A percentile compares a stretch with the other conserved stretches of the same genome.
phyloP scores from a whole-genome alignment of 2,329 filamentous ascomycete genomes.

The Furcasterigmium sp. region DNA sequence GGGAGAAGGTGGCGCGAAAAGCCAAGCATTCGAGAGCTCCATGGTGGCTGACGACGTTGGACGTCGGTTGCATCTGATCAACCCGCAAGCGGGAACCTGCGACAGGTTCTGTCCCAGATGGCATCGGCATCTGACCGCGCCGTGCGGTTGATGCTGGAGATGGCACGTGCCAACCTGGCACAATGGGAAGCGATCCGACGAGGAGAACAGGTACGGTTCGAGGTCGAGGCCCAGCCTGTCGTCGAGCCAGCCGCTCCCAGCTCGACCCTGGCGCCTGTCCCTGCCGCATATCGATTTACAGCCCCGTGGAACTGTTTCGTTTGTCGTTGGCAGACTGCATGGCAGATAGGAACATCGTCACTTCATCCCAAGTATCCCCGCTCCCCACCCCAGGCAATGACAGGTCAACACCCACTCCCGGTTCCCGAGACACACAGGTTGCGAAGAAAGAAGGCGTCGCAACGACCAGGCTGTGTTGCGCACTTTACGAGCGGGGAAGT shows the following conservation, averaged over 20 bases:
- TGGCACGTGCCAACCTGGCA: neutral
- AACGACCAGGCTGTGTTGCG: no score
- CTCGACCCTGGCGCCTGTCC: no score
- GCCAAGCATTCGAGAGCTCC: neutral
- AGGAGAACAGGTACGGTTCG: no score
- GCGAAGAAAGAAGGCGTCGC: no score
- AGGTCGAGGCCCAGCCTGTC: no score
- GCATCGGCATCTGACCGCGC: neutral
- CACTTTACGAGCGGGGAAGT: no score
- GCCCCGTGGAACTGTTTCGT: neutral
- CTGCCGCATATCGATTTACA: neutral
- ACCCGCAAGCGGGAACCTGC: neutral
- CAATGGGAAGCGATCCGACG: no score
- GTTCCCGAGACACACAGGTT: neutral
- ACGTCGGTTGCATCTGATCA: neutral
- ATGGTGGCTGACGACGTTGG: no score
- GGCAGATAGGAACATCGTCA: neutral
- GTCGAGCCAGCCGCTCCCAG: no score
- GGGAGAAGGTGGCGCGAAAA: no score
- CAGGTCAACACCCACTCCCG: neutral
- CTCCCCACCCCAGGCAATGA: neutral
- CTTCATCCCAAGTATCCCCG: neutral
- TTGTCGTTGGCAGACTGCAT: neutral
- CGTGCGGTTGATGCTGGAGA: neutral
- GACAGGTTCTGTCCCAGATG: neutral